A percentile compares a stretch with the other conserved stretches of the same genome.
These are phyloP conservation scores for Neoascochyta sp. DNA, from an alignment of 2,329 filamentous ascomycete genomes.

Conservation along the genomic window DNA sequence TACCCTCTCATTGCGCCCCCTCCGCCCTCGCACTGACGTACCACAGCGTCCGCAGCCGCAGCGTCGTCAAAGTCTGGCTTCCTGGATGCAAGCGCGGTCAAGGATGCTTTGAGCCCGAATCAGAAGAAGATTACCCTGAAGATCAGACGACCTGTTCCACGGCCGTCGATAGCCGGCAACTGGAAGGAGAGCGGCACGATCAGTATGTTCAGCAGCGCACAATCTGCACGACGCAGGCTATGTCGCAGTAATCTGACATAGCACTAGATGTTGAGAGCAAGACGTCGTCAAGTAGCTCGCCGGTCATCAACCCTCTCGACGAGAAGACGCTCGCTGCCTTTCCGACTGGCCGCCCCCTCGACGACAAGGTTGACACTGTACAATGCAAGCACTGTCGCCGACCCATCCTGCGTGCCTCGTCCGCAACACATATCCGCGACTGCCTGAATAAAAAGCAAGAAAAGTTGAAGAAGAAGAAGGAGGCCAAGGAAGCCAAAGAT, in stretches of 20 bases:
- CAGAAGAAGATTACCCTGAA: slow-evolving; percentile 42
- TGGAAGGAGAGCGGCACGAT: slow-evolving; percentile 66
- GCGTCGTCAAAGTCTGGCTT: slow-evolving; percentile 25
- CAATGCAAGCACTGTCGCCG: slow-evolving; percentile 93
- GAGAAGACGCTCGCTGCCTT: slow-evolving; percentile 75
- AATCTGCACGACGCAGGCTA: not conserved
- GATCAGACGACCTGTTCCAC: slow-evolving; percentile 60
- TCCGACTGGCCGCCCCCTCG: slow-evolving; percentile 72
- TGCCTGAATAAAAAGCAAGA: slow-evolving; percentile 80
- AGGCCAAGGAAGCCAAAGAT: slow-evolving; percentile 57
- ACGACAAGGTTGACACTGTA: slow-evolving; percentile 74
- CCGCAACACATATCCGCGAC: slow-evolving; percentile 74
- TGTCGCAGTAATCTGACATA: not conserved
- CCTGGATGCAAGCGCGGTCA: slow-evolving; percentile 28
- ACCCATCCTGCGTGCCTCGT: slow-evolving; percentile 70
- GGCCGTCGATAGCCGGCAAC: slow-evolving; percentile 64
- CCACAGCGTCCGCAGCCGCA: slow-evolving; percentile 22
- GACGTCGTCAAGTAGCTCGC: slow-evolving; percentile 26
- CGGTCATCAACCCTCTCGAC: slow-evolving; percentile 60
- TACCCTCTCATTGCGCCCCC: slow-evolving; percentile 13
- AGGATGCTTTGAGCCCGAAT: slow-evolving; percentile 37
- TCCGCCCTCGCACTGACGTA: slow-evolving; percentile 14
- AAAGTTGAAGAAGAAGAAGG: slow-evolving; percentile 58
- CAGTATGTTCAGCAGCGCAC: slow-evolving; percentile 44
- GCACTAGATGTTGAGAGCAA: slow-evolving; percentile 26